Conservation (phyloP, 1,284 basidiomycete species). For the Ceratobasidium sp. region DNA sequence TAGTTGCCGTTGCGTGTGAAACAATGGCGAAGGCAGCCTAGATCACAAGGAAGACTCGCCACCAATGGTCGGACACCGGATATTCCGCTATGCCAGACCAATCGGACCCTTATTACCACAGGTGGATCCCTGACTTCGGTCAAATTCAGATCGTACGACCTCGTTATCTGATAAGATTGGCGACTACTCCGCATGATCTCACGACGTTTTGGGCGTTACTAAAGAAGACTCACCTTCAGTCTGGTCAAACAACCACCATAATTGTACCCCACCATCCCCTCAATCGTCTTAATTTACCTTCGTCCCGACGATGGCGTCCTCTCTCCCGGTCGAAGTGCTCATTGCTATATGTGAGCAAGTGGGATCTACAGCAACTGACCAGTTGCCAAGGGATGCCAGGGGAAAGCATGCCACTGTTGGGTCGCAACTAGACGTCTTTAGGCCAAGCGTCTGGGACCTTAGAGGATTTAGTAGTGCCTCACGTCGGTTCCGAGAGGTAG, state of each 20-base stretch:
- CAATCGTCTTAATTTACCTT: no score
- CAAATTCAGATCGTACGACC: not conserved
- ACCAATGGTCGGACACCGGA: no score
- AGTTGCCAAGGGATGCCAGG: not conserved
- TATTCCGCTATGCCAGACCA: no score
- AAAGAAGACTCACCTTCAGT: not conserved
- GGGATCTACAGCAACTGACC: not conserved
- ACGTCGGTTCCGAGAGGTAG: slow-evolving; percentile 14
- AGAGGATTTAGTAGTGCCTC: slow-evolving; percentile 16
- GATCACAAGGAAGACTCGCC: no score
- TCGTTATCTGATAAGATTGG: slow-evolving; percentile 7
- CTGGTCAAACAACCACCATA: not conserved
- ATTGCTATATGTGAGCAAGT: slow-evolving; percentile 26
- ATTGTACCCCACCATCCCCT: no score
- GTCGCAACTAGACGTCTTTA: slow-evolving; percentile 1
- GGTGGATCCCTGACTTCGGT: no score
- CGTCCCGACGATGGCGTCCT: not conserved
- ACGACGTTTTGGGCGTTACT: not conserved
- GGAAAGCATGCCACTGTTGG: not conserved
- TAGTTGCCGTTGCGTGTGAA: no score
- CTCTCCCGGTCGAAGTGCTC: slow-evolving; percentile 15
- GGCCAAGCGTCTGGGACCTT: not conserved
- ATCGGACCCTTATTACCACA: no score
- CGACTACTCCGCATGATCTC: slow-evolving; percentile 5
- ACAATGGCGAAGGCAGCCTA: no score